Conservation (phyloP, 345 rosid species). For the Dipteronia dyeriana region DNA sequence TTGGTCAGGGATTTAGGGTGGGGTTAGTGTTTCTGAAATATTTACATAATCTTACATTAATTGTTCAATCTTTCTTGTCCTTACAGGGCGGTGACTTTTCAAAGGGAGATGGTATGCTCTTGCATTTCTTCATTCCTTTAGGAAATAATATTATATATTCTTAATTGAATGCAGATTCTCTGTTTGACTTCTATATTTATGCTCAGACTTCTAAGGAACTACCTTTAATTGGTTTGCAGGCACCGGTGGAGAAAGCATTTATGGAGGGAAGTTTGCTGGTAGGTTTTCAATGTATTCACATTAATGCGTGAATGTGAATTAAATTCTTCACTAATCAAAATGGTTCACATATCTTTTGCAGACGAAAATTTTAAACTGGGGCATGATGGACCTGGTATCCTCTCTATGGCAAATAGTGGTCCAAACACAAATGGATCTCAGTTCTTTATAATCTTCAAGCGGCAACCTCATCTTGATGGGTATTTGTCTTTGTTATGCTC, state of each 20-base stretch:
- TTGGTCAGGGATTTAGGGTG: background rate
- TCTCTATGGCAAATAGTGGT: slow-evolving; percentile 97
- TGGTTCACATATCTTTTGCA: slow-evolving; percentile 33
- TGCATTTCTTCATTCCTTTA: slow-evolving; percentile 19
- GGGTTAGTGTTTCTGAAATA: background rate
- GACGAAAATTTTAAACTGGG: slow-evolving; percentile 86
- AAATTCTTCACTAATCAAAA: slow-evolving; percentile 7
- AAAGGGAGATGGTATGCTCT: slow-evolving; percentile 80
- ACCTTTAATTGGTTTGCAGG: slow-evolving; percentile 83
- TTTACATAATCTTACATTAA: slow-evolving; percentile 5
- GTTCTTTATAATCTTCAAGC: slow-evolving; percentile 83
- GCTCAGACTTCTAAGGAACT: slow-evolving; percentile 55
- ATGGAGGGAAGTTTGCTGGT: slow-evolving; percentile 97
- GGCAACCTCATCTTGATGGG: slow-evolving; percentile 92
- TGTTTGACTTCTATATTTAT: slow-evolving; percentile 44
- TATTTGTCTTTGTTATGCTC: slow-evolving; percentile 37
- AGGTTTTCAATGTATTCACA: slow-evolving; percentile 18
- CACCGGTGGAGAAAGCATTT: slow-evolving; percentile 99
- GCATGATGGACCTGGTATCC: slow-evolving; percentile 85
- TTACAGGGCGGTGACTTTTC: slow-evolving; percentile 95
- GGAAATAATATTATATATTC: slow-evolving; percentile 12
- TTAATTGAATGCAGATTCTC: slow-evolving; percentile 31
- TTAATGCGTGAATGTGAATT: background rate
- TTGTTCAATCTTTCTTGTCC: slow-evolving; percentile 21
- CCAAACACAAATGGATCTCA: slow-evolving; percentile 96